Evolutionary conservation across 2,329 filamentous ascomycete species (phyloP).

Genomic region (Cercospora berteroae): DNA sequence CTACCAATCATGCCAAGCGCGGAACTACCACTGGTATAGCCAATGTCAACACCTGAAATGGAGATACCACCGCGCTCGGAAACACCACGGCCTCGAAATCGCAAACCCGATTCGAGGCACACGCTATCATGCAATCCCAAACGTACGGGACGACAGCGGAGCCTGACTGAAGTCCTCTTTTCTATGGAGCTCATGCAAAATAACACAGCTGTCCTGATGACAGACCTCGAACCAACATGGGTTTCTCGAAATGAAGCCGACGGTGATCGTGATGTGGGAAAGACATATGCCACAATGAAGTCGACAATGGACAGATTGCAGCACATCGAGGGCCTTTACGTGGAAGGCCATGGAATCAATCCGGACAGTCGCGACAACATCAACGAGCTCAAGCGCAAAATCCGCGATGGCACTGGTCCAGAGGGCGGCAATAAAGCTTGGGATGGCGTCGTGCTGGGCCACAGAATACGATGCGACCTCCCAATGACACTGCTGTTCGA

Average conservation of each 20-base stretch:
- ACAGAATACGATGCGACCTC: neutral
- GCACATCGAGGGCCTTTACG: neutral
- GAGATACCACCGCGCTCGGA: conserved; percentile 3
- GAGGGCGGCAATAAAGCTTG: conserved; percentile 12
- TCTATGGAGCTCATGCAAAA: conserved; percentile 6
- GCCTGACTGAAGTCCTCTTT: conserved; percentile 10
- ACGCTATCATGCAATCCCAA: conserved; percentile 1
- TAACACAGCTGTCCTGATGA: neutral
- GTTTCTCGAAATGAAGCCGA: neutral
- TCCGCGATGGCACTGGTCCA: conserved; percentile 8
- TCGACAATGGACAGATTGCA: neutral
- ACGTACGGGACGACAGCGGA: conserved; percentile 5
- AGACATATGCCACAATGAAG: neutral
- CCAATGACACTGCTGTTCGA: conserved; percentile 5
- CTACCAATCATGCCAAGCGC: neutral
- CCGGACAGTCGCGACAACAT: conserved; percentile 13
- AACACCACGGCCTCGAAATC: conserved; percentile 5
- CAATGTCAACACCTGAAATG: neutral
- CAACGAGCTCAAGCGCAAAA: conserved; percentile 11
- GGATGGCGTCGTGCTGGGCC: conserved; percentile 2
- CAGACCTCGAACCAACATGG: conserved; percentile 6
- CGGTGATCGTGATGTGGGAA: neutral
- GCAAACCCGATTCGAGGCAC: neutral
- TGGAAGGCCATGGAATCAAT: neutral
- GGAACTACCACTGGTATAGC: neutral